A percentile compares a stretch with the other conserved stretches of the same genome.
Conservation (phyloP, 2,329 filamentous ascomycete species). For the Ampelomyces quisqualis region DNA sequence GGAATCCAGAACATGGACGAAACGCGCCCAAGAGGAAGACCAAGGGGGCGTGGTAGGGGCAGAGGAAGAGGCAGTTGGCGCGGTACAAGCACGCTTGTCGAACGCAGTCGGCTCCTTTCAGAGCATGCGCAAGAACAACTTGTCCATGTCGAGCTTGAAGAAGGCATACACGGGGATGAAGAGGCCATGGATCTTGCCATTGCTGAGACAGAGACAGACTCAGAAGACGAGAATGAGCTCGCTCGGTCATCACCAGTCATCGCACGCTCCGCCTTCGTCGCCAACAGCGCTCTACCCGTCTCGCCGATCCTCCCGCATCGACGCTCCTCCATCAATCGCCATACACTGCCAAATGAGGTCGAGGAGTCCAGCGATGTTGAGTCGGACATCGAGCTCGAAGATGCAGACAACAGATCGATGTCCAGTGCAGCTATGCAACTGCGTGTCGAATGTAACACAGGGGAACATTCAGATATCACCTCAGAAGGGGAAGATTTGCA, state of each 20-base stretch:
- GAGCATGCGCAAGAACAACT: conserved; percentile 3
- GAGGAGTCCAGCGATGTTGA: conserved; percentile 10
- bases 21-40: conserved; percentile 9
- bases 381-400: conserved; percentile 1
- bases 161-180: conserved; percentile 1
- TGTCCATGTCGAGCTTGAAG: conserved; percentile 1
- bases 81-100: conserved; percentile 3
- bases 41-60: conserved; percentile 15
- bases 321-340: conserved; percentile 2
- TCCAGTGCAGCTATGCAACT: conserved; percentile 15
- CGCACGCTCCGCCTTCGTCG: conserved; percentile 33
- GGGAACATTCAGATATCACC: background rate
- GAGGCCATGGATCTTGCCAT: conserved; percentile 10
- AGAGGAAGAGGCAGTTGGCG: conserved; percentile 20
- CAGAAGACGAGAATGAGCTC: conserved; percentile 9
- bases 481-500: conserved; percentile 5
- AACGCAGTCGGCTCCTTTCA: conserved; percentile 2
- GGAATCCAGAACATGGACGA: conserved; percentile 9
- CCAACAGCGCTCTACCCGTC: conserved; percentile 33
- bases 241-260: conserved; percentile 21
- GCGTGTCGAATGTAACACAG: conserved; percentile 6
- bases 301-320: conserved; percentile 16
- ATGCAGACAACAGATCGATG: conserved; percentile 11
- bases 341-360: conserved; percentile 3
- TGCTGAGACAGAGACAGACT: conserved; percentile 16